Percentiles rank a stretch among this genome's conserved stretches.
phyloP scores from a whole-genome alignment of 306 rosid genomes.

The Cicer pinnatifidum region DNA sequence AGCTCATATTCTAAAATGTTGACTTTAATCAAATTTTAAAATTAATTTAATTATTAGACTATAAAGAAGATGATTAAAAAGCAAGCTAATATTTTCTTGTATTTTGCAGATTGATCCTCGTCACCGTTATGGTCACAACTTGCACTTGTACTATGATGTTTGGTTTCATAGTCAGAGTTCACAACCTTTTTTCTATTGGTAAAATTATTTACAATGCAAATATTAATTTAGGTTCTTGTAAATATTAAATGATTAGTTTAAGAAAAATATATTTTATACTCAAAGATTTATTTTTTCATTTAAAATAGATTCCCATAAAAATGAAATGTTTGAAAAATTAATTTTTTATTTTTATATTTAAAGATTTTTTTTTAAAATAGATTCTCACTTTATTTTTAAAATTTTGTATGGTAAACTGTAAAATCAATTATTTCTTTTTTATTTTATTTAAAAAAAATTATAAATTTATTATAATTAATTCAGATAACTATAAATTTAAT shows the following conservation, averaged over 20 bases:
- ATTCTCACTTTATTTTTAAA: too few relatives aligned
- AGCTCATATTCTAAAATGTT: slow-evolving; percentile 46
- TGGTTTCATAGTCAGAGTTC: slow-evolving; percentile 74
- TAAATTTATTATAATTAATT: too few relatives aligned
- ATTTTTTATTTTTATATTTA: too few relatives aligned
- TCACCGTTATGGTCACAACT: slow-evolving; percentile 89
- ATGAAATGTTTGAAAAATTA: too few relatives aligned
- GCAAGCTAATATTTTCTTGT: not conserved
- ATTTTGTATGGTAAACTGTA: too few relatives aligned
- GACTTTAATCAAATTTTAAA: not conserved
- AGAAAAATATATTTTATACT: not conserved
- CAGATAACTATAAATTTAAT: too few relatives aligned
- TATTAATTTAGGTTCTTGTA: not conserved
- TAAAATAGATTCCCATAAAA: too few relatives aligned
- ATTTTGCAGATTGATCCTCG: slow-evolving; percentile 75
- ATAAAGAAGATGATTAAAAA: not conserved
- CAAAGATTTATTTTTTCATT: not conserved
- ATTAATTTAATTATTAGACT: not conserved
- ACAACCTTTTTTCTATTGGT: slow-evolving; percentile 91
- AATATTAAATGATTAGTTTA: not conserved
- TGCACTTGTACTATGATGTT: slow-evolving; percentile 65
- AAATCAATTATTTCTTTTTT: too few relatives aligned
- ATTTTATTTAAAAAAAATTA: too few relatives aligned
- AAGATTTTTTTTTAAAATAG: too few relatives aligned
- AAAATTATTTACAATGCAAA: slow-evolving; percentile 22